Evolutionary conservation across 2,329 filamentous ascomycete species (phyloP), one percentile per base, ranked within the genome.

Genomic region (Xylariaceae sp.): DNA sequence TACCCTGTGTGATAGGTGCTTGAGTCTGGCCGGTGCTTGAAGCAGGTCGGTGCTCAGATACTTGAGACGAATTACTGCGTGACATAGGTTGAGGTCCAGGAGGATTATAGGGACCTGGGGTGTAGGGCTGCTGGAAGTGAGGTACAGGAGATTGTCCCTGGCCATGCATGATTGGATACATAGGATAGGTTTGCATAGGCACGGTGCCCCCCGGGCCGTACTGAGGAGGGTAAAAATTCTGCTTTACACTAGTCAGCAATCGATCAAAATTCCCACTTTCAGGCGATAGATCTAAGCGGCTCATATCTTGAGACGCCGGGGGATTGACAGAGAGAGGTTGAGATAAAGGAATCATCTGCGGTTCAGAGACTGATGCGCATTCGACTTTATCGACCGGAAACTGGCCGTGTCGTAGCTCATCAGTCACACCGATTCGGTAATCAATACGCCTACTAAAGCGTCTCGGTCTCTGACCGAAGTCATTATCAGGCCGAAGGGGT

Each of bases 61-160:
- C 81, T 72, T 94, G 89, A 2, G 91, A 95, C 2, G 88, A 62
- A 15, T 56, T 84, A 56, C 85, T 92, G 64, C 92, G 87, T 2
- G 92, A 94, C 88, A 96, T 92, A 77, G 86, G 81, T 70, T 88
- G 82, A 57, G 83, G 64, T 30, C 67, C 67, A 36, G 66, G 67
- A 24, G 66, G 64, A n/a, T 57, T 64, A 42, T 71, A 71, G 66
- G 75, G 66, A 64, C 73, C 42, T 66, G 74, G 60, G 66, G 68
- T 73, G 53, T 76, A 81, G 16, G 73, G 73, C 46, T 79, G 77
- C 54, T 77, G 76, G 58, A 75, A 84, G n/a, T 65, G 57, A 46
- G 71, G 67, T 45, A 74, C 73, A 20, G 81, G 80, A 8, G 77
- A 77, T 60, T 78, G 77, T 60, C 73, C 71, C 54, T 75, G 64